Percentiles rank a stretch among this genome's conserved stretches.
phyloP scores from a whole-genome alignment of 345 rosid species.

The Eucalyptus guilfoylei region DNA sequence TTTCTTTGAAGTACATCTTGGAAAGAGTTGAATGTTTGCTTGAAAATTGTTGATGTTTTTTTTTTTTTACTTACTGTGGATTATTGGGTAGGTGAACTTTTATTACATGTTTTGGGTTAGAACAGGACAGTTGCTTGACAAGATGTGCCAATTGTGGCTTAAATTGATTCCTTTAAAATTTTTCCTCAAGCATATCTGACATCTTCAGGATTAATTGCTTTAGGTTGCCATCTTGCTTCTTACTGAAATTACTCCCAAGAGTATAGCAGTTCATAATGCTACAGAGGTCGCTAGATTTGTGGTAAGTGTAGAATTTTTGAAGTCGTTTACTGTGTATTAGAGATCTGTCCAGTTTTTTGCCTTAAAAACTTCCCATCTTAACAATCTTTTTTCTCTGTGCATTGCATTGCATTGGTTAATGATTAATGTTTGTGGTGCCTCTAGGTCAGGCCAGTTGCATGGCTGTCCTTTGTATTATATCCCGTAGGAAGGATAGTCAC shows the following conservation, averaged over 20 bases:
- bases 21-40: background rate
- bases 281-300: slow-evolving; percentile 92
- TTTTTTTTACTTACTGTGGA: background rate
- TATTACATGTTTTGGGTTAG: background rate
- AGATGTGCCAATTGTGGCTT: background rate
- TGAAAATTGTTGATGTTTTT: background rate
- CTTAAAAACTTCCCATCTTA: background rate
- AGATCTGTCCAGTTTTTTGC: background rate
- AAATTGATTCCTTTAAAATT: background rate
- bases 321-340: background rate
- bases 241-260: slow-evolving; percentile 98
- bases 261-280: slow-evolving; percentile 95
- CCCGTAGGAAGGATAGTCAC: slow-evolving; percentile 97
- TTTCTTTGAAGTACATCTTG: background rate
- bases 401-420: background rate
- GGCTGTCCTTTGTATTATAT: slow-evolving; percentile 92
- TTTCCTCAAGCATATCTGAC: background rate
- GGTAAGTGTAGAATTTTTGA: slow-evolving; percentile 33
- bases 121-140: background rate
- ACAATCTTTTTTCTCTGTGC: background rate
- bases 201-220: background rate
- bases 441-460: slow-evolving; percentile 99
- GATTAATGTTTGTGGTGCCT: slow-evolving; percentile 26
- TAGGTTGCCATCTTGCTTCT: slow-evolving; percentile 93
- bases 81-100: background rate